A percentile compares a stretch with the other conserved stretches of the same genome.
Conservation (phyloP, 1,284 basidiomycete species). For the Leccinum huronense region DNA sequence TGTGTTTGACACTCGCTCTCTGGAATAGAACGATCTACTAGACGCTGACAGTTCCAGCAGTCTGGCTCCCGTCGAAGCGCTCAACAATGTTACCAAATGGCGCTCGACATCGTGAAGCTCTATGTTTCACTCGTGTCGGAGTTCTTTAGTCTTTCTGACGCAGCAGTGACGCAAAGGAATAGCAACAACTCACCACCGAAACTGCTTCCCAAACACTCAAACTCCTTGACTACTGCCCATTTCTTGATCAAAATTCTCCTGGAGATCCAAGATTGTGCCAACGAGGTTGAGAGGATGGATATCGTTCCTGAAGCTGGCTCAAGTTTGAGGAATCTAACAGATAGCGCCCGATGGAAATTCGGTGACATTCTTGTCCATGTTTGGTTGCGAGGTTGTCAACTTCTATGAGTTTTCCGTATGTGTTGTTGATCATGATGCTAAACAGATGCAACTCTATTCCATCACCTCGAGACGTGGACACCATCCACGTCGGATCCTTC, state of each 20-base stretch:
- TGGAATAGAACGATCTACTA: neutral
- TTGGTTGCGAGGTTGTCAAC: constrained; percentile 77
- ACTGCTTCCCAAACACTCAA: constrained; percentile 74
- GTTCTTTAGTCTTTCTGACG: constrained; percentile 87
- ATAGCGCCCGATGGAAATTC: constrained; percentile 87
- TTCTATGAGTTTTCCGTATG: neutral
- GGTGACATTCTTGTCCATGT: constrained; percentile 75
- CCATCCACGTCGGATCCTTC: constrained; percentile 56
- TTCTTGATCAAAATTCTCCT: constrained; percentile 78
- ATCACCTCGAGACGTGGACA: constrained; percentile 86
- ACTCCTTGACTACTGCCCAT: constrained; percentile 81
- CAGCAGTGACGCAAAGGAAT: constrained; percentile 50
- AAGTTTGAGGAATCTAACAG: constrained; percentile 71
- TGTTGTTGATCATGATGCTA: constrained; percentile 12
- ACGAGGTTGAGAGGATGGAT: constrained; percentile 80
- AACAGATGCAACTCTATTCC: constrained; percentile 84
- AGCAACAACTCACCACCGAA: constrained; percentile 41
- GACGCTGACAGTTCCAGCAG: constrained; percentile 18
- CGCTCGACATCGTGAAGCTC: constrained; percentile 83
- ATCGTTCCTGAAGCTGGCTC: constrained; percentile 73
- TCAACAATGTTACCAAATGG: constrained; percentile 87
- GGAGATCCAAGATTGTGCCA: constrained; percentile 84
- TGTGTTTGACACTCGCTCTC: constrained; percentile 33
- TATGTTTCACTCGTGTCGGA: constrained; percentile 87
- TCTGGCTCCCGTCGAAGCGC: constrained; percentile 66